These are phyloP conservation scores for Aureobasidium uvarum DNA, from an alignment of 2,329 filamentous ascomycete genomes.

Conservation along the genomic window DNA sequence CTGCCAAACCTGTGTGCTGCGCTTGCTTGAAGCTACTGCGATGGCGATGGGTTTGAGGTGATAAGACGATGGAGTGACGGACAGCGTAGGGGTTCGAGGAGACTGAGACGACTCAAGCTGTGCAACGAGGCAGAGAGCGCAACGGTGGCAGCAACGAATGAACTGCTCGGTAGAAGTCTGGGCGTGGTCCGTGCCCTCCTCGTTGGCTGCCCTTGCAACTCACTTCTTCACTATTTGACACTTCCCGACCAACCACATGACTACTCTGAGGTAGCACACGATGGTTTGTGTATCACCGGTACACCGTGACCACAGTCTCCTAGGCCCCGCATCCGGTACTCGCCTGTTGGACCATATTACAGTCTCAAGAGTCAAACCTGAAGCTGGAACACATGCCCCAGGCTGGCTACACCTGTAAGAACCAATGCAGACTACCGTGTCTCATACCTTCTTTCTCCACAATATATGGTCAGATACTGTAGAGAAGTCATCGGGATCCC, in stretches of 20 bases:
- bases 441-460: background rate
- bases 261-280: background rate
- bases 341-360: background rate
- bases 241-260: background rate
- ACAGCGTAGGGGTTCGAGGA: background rate
- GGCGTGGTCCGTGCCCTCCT: background rate
- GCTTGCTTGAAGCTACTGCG: background rate
- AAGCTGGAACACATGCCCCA: too few relatives aligned
- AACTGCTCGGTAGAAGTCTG: constrained; percentile 2
- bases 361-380: too few relatives aligned
- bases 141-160: constrained; percentile 14
- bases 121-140: background rate
- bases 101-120: background rate
- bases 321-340: background rate
- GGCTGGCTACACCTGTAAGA: too few relatives aligned
- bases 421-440: background rate
- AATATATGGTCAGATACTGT: background rate
- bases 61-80: constrained; percentile 2
- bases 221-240: background rate
- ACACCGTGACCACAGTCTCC: background rate
- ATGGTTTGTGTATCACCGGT: background rate
- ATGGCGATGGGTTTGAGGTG: constrained; percentile 19
- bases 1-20: constrained; percentile 24
- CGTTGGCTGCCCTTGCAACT: background rate
- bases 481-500: background rate